Conservation (phyloP, 2,329 filamentous ascomycete species). For the Verticillium alfalfae region DNA sequence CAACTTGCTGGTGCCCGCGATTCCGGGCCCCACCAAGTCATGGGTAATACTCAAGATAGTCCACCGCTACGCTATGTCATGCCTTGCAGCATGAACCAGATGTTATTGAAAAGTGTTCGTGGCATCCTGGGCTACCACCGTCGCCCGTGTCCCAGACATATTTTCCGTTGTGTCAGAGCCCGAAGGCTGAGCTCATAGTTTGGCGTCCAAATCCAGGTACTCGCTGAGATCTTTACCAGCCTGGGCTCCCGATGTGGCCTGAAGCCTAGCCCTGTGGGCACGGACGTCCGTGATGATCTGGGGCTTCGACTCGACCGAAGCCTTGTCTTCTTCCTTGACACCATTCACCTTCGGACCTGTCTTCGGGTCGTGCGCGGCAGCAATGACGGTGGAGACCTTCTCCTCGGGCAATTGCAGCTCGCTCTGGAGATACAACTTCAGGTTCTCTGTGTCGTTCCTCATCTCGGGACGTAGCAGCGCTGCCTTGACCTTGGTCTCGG, state of each 20-base stretch:
- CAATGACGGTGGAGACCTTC: constrained; percentile 42
- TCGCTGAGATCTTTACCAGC: constrained; percentile 72
- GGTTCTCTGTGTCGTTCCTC: constrained; percentile 40
- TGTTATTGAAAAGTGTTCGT: neutral
- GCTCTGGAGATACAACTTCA: constrained; percentile 44
- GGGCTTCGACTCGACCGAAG: constrained; percentile 25
- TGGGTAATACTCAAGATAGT: neutral
- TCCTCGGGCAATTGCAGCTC: constrained; percentile 42
- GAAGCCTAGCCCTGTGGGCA: constrained; percentile 71
- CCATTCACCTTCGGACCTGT: constrained; percentile 27
- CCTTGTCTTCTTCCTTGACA: constrained; percentile 24
- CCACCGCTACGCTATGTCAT: neutral
- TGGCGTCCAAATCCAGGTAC: constrained; percentile 80
- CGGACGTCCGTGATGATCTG: constrained; percentile 71
- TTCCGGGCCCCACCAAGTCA: neutral
- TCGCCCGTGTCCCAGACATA: neutral
- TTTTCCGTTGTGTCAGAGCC: neutral
- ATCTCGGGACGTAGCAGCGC: constrained; percentile 24
- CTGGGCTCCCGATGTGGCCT: constrained; percentile 65
- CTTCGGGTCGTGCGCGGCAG: constrained; percentile 35
- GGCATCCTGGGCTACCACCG: neutral
- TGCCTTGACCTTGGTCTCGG: constrained; percentile 12
- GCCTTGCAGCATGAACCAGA: neutral
- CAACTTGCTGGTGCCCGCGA: neutral
- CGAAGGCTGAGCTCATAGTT: constrained; percentile 51